A percentile compares a stretch with the other conserved stretches of the same genome.
These are phyloP conservation scores for Ehretia macrophylla DNA, from an alignment of 257 asterid species.

Conservation along the genomic window DNA sequence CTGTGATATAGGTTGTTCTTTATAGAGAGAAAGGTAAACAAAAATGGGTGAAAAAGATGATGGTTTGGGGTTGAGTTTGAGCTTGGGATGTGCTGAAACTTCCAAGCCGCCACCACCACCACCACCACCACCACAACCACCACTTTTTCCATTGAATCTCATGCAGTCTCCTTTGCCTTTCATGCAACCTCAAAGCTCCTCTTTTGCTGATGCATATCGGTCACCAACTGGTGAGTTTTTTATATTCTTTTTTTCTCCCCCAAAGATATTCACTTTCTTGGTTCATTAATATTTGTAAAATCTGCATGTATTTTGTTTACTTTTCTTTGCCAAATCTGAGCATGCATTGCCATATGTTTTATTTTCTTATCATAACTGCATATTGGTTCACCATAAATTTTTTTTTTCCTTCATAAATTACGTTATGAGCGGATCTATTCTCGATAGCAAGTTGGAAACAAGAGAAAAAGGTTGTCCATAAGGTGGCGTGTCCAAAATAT, in stretches of 20 bases:
- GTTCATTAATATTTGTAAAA: not conserved
- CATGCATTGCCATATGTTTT: constrained; percentile 6
- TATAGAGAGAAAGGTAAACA: not conserved
- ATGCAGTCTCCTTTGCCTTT: constrained; percentile 43
- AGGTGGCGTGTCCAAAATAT: not conserved
- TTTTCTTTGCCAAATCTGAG: constrained; percentile 1
- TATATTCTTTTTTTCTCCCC: not conserved
- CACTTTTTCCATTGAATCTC: constrained; percentile 46
- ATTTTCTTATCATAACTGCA: no score
- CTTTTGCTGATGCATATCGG: constrained; percentile 32
- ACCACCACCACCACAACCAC: constrained; percentile 12
- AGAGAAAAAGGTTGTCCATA: not conserved
- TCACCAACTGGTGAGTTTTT: constrained; percentile 43
- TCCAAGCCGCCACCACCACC: constrained; percentile 5
- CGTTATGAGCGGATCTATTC: no score
- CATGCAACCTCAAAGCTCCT: constrained; percentile 27
- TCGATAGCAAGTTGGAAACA: not conserved
- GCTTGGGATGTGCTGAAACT: constrained; percentile 44
- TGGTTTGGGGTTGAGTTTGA: constrained; percentile 62
- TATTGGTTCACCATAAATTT: no score
- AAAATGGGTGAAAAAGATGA: constrained; percentile 57
- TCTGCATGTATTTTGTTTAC: not conserved
- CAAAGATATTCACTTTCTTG: not conserved
- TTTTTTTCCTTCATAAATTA: no score
- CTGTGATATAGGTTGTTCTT: constrained; percentile 7